Conservation (phyloP, 23 red algal genomes). For the Cyanidiococcus yangmingshanensis region DNA sequence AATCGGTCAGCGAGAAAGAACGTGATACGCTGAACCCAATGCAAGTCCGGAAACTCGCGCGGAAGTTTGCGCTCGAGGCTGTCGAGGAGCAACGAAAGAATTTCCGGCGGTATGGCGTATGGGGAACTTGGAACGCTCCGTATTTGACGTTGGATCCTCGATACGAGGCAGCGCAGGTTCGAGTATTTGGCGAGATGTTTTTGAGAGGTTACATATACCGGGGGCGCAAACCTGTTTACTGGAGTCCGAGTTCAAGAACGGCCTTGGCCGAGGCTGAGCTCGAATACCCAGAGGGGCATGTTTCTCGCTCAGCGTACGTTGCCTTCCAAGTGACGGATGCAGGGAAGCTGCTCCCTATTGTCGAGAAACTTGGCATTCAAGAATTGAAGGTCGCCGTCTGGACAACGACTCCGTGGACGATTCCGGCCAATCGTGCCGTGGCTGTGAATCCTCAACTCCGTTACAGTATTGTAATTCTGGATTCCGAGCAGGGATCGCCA, state of each 20-base stretch:
- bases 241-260: constrained; percentile 79
- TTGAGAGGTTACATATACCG: constrained; percentile 78
- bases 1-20: constrained; percentile 43
- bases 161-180: constrained; percentile 94
- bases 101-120: constrained; percentile 84
- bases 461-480: constrained; percentile 46
- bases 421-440: constrained; percentile 88
- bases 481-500: not conserved
- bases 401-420: constrained; percentile 95
- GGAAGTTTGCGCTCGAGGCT: constrained; percentile 57
- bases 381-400: constrained; percentile 46
- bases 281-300: constrained; percentile 92
- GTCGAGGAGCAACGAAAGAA: constrained; percentile 51
- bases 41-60: constrained; percentile 47
- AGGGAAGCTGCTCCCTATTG: constrained; percentile 19
- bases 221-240: constrained; percentile 91
- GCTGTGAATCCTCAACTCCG: constrained; percentile 50
- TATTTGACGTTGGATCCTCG: constrained; percentile 75
- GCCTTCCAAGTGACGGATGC: constrained; percentile 30
- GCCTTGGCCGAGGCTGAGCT: constrained; percentile 93
- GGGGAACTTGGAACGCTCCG: constrained; percentile 77
- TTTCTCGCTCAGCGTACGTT: constrained; percentile 67
- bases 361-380: not conserved
- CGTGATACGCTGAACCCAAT: constrained; percentile 27
- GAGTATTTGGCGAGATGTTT: constrained; percentile 92